A percentile compares a stretch with the other conserved stretches of the same genome.
phyloP scores from a whole-genome alignment of 2,329 filamentous ascomycete species.

The Coniochaeta prunicola region DNA sequence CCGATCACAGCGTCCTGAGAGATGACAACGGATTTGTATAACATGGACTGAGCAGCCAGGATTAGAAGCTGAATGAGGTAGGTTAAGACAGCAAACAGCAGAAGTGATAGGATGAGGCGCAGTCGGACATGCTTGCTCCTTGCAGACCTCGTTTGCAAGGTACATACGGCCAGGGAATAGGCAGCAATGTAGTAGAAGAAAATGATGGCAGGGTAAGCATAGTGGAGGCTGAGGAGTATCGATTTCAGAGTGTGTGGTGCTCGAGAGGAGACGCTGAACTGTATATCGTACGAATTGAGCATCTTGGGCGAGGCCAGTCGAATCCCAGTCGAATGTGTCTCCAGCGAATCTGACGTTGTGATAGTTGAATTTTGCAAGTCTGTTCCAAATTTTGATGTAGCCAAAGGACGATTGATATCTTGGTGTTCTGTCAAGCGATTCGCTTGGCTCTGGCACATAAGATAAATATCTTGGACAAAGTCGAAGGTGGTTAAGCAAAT shows the following conservation, averaged over 20 bases:
- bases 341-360: background rate
- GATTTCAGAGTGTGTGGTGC: background rate
- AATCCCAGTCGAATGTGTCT: background rate
- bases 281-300: background rate
- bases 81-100: constrained; percentile 34
- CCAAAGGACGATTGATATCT: background rate
- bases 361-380: background rate
- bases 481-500: background rate
- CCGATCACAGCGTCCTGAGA: constrained; percentile 47
- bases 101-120: constrained; percentile 33
- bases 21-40: constrained; percentile 29
- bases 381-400: background rate
- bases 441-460: background rate
- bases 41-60: constrained; percentile 27
- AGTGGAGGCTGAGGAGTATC: constrained; percentile 42
- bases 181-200: constrained; percentile 51
- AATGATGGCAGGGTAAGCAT: constrained; percentile 48
- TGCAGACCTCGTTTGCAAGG: constrained; percentile 38
- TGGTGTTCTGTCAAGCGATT: background rate
- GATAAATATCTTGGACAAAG: too few relatives aligned
- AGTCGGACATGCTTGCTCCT: constrained; percentile 30
- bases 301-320: background rate
- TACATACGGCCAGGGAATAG: constrained; percentile 43
- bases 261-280: background rate
- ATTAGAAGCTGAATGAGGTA: constrained; percentile 39